Evolutionary conservation across 164 flowering plant species (phyloP).

Genomic region (Cinnamomum chago): DNA sequence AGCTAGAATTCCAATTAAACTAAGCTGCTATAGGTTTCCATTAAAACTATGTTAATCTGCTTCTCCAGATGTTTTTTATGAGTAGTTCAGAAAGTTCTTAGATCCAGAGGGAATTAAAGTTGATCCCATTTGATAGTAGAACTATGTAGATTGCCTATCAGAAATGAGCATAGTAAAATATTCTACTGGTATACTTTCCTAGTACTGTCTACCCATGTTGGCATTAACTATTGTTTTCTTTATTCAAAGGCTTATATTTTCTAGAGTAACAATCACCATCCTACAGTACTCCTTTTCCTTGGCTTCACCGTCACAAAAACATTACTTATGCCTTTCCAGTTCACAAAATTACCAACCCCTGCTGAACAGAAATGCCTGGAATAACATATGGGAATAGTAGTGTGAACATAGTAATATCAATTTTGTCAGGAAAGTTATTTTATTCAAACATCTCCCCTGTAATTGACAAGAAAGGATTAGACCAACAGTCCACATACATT

Average conservation of each 20-base stretch:
- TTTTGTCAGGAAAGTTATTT: no score
- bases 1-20: no score
- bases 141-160: no score
- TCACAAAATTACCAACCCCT: constrained; percentile 4
- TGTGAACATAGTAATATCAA: not conserved
- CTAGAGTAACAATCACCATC: not conserved
- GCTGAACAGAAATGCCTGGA: not conserved
- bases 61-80: no score
- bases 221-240: not conserved
- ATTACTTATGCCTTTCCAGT: not conserved
- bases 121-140: no score
- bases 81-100: no score
- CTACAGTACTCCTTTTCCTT: not conserved
- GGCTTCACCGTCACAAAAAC: constrained; percentile 4
- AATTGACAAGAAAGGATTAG: not conserved
- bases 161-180: no score
- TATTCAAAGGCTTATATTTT: not conserved
- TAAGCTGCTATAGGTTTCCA: no score
- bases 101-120: no score
- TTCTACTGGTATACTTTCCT: not conserved
- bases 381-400: not conserved
- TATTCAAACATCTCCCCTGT: no score
- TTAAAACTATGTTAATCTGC: no score
- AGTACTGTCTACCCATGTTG: not conserved
- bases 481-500: not conserved